A percentile compares a stretch with the other conserved stretches of the same genome.
Evolutionary conservation across 2,329 filamentous ascomycete species (phyloP).

Genomic region (Drechslerella dactyloides): DNA sequence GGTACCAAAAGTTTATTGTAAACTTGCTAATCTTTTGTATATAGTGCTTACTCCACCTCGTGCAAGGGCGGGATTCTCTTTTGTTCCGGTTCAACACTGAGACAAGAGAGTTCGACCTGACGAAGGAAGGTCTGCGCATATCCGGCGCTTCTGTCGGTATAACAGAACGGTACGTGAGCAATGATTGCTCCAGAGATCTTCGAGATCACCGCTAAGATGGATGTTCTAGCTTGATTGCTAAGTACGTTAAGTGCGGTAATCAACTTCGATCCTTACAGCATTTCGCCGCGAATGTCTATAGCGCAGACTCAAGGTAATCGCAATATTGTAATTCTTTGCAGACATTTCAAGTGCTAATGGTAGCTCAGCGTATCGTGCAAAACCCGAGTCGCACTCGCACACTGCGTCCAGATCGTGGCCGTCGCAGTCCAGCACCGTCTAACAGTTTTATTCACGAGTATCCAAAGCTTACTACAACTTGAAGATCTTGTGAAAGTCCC

Average conservation of each 20-base stretch:
- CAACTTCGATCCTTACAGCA: constrained; percentile 51
- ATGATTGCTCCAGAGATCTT: background rate
- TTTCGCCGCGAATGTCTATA: constrained; percentile 25
- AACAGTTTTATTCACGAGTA: constrained; percentile 50
- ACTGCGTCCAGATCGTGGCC: constrained; percentile 52
- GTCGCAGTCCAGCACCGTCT: constrained; percentile 53
- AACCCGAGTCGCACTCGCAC: constrained; percentile 53
- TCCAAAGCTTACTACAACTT: constrained; percentile 53
- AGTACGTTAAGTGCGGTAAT: constrained; percentile 58
- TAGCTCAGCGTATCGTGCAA: constrained; percentile 20
- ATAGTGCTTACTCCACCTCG: constrained; percentile 69
- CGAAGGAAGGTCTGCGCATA: constrained; percentile 60
- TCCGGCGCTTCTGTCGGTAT: constrained; percentile 63
- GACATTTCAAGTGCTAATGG: constrained; percentile 30
- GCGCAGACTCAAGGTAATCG: constrained; percentile 22
- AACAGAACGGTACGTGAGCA: constrained; percentile 54
- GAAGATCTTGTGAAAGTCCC: constrained; percentile 47
- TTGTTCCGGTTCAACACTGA: constrained; percentile 70
- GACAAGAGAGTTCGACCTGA: constrained; percentile 63
- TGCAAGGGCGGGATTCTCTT: constrained; percentile 73
- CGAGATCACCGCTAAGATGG: constrained; percentile 60
- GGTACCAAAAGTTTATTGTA: background rate
- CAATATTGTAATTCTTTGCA: background rate
- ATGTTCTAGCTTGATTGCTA: constrained; percentile 59
- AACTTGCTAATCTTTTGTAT: constrained; percentile 19